phyloP scores from a whole-genome alignment of 192 early-diverging fungal genomes.

The Pilobolus umbonatus region DNA sequence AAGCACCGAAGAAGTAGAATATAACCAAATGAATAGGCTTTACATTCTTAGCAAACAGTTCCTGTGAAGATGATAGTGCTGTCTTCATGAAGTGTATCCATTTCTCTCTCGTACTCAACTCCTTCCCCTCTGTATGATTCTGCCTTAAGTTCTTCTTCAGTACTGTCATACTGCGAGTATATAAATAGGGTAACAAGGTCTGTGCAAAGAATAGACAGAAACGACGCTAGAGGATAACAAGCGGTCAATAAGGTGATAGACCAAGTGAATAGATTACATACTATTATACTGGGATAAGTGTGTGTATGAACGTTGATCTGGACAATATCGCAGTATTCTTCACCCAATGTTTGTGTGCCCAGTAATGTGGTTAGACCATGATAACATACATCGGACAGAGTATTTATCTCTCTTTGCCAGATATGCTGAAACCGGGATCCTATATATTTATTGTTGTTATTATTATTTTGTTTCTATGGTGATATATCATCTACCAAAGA shows the following conservation, averaged over 20 bases:
- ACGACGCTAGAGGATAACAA: conserved; percentile 11
- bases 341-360: conserved; percentile 88
- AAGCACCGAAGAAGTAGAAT: conserved; percentile 86
- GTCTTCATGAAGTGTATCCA: conserved; percentile 1
- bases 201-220: conserved; percentile 13
- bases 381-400: conserved; percentile 64
- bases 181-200: conserved; percentile 29
- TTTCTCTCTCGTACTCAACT: not conserved
- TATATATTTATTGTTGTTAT: conserved; percentile 7
- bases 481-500: conserved; percentile 44
- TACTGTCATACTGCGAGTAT: conserved; percentile 15
- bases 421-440: conserved; percentile 54
- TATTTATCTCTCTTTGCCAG: conserved; percentile 60
- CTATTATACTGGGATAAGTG: conserved; percentile 48
- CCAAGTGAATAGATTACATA: conserved; percentile 19
- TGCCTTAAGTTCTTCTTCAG: conserved; percentile 21
- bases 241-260: too few relatives aligned
- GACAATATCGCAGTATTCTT: conserved; percentile 93
- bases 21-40: conserved; percentile 71
- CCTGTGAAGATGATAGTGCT: conserved; percentile 27
- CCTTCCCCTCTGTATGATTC: not conserved
- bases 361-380: conserved; percentile 66
- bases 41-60: conserved; percentile 42
- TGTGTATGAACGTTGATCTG: conserved; percentile 47
- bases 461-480: not conserved